Evolutionary conservation across 1,284 basidiomycete genomes (phyloP).

Genomic region (Moesziomyces parantarcticus): DNA sequence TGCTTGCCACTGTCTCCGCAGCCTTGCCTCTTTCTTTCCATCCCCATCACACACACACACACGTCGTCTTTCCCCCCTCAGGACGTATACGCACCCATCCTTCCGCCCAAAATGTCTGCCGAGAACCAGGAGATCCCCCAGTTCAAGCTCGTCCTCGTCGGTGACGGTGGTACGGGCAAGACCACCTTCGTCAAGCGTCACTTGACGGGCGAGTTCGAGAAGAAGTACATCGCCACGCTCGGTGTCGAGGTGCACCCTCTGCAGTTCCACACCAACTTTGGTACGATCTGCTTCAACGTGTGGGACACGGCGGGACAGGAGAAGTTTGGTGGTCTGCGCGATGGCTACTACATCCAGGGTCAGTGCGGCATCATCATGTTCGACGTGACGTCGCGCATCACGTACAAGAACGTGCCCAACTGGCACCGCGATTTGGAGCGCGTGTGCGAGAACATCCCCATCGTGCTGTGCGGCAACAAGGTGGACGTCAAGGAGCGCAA

Average conservation of each 20-base stretch:
- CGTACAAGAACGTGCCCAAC: slow-evolving; percentile 99
- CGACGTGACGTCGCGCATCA: slow-evolving; percentile 99
- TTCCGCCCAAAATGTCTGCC: slow-evolving; percentile 32
- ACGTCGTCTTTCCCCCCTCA: too few relatives aligned
- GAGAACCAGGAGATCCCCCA: slow-evolving; percentile 75
- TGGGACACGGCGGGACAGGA: slow-evolving; percentile 99
- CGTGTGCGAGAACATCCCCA: slow-evolving; percentile 99
- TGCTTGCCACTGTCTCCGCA: slow-evolving; percentile 14
- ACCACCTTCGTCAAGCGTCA: slow-evolving; percentile 78
- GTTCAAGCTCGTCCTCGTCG: slow-evolving; percentile 99
- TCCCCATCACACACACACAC: slow-evolving; percentile 4
- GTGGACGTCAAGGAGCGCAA: slow-evolving; percentile 99
- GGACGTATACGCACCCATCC: too few relatives aligned
- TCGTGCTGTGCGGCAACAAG: slow-evolving; percentile 99
- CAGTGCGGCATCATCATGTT: slow-evolving; percentile 99
- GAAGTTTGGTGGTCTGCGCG: slow-evolving; percentile 78
- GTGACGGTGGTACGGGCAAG: slow-evolving; percentile 96
- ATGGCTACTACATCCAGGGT: slow-evolving; percentile 72
- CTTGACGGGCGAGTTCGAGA: slow-evolving; percentile 98
- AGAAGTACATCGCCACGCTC: slow-evolving; percentile 99
- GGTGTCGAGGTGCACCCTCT: slow-evolving; percentile 99
- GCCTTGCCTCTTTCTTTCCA: neutral
- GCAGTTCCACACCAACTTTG: slow-evolving; percentile 95
- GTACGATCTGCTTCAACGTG: slow-evolving; percentile 98
- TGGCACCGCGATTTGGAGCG: slow-evolving; percentile 99